phyloP scores from a whole-genome alignment of 2,329 filamentous ascomycete genomes.

The Fusarium sororula region DNA sequence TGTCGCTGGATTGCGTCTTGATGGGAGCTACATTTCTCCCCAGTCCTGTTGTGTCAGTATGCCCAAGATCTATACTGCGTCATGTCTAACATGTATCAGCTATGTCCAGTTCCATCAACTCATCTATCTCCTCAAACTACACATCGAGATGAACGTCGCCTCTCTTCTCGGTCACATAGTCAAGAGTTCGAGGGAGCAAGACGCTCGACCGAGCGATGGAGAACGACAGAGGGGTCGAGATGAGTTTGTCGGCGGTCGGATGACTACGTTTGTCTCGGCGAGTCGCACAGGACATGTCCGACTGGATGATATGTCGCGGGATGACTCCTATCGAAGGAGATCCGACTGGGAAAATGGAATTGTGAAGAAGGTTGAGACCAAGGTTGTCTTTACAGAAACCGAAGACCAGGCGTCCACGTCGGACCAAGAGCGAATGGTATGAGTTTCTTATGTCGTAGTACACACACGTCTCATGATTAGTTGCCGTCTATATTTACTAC shows the following conservation, averaged over 20 bases:
- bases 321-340: neutral
- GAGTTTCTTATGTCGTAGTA: neutral
- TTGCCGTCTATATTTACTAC: neutral
- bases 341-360: conserved; percentile 18
- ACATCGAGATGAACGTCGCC: conserved; percentile 30
- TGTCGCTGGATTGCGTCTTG: conserved; percentile 21
- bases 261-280: conserved; percentile 23
- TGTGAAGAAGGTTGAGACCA: conserved; percentile 21
- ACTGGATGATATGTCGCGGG: neutral
- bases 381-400: conserved; percentile 3
- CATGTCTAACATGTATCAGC: neutral
- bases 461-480: neutral
- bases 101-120: conserved; percentile 32
- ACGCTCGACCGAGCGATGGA: neutral
- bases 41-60: conserved; percentile 23
- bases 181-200: conserved; percentile 8
- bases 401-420: neutral
- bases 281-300: conserved; percentile 22
- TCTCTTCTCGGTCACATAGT: conserved; percentile 24
- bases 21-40: conserved; percentile 30
- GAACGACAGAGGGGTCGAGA: neutral
- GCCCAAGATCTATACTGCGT: neutral
- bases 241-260: neutral
- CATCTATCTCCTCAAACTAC: conserved; percentile 25
- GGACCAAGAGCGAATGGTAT: neutral